Evolutionary conservation across 208 protist species (phyloP), one percentile per base, ranked within the genome.

Genomic region (Spongospora subterranea): DNA sequence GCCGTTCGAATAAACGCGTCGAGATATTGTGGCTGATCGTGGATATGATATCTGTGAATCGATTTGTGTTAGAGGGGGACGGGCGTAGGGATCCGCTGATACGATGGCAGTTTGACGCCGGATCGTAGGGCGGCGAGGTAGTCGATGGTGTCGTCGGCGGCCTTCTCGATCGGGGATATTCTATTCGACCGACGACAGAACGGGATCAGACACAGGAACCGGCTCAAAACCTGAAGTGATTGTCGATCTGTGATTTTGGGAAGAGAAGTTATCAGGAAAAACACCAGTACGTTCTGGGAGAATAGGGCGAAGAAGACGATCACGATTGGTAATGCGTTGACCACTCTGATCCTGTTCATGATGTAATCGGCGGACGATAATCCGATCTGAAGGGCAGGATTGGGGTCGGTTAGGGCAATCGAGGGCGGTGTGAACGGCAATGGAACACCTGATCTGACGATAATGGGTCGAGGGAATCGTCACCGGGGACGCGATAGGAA

Each of bases 71-170:
- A 43, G 6, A 6, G 6, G 17, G 40, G 6, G 17, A 82, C 6
- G 6, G 6, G 35, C 71, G 6, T 43, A 6, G 20, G 20, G 29
- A 17, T 43, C 6, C 6, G 71, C 17, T 35, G 6, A 82, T 82
- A 82, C 71, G 71, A 82, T 82, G 6, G 17, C 35, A 82, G 17
- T 82, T 35, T 35, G n/a, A 82, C 35, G 6, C 71, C 71, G 35
- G n/a, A 20, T 82, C 71, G 71, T n/a, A 82, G 71, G 6, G 71
- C 71, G n/a, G n/a, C 71, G 6, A 82, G 35, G n/a, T 82, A 82
- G 71, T 82, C 71, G n/a, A 82, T 13, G n/a, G 6, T 82, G 40
- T 82, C 71, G 71, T 82, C 71, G 13, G n/a, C 71, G n/a, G 71
- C 71, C n/a, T 35, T 82, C n/a, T 82, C 11, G 71, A 82, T n/a